phyloP scores from a whole-genome alignment of 2,329 filamentous ascomycete species.

The Cytospora paraplurivora region DNA sequence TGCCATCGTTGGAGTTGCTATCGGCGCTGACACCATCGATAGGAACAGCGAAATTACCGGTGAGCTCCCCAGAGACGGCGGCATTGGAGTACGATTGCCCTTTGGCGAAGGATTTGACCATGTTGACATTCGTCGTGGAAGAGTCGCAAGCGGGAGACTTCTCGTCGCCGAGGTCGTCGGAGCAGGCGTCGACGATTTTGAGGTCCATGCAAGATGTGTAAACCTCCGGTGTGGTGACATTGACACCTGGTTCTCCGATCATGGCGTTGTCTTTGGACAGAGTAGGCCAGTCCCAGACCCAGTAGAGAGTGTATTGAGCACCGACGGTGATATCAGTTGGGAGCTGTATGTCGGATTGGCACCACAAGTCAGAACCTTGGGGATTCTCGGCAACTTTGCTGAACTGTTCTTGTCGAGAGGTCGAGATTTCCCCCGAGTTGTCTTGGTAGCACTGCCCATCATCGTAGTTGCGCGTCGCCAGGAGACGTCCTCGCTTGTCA shows the following conservation, averaged over 20 bases:
- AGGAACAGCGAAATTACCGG: constrained; percentile 48
- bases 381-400: constrained; percentile 52
- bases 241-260: constrained; percentile 38
- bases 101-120: constrained; percentile 37
- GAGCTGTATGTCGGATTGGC: constrained; percentile 79
- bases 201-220: constrained; percentile 50
- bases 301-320: constrained; percentile 79
- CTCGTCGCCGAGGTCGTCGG: constrained; percentile 42
- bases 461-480: constrained; percentile 81
- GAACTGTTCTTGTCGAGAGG: constrained; percentile 58
- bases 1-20: constrained; percentile 26
- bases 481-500: constrained; percentile 72
- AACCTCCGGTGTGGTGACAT: constrained; percentile 38
- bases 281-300: constrained; percentile 94
- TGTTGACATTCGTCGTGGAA: constrained; percentile 31
- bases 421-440: constrained; percentile 62
- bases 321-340: constrained; percentile 65
- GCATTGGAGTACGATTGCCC: constrained; percentile 46
- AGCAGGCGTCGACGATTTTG: constrained; percentile 37
- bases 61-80: constrained; percentile 50
- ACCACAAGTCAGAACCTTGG: constrained; percentile 66
- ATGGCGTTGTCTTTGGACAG: constrained; percentile 42
- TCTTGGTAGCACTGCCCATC: constrained; percentile 88
- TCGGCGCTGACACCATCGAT: constrained; percentile 32
- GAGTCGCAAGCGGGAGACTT: constrained; percentile 42